These are phyloP conservation scores for Rhypophila decipiens DNA, from an alignment of 495 filamentous ascomycete genomes.

Conservation along the genomic window DNA sequence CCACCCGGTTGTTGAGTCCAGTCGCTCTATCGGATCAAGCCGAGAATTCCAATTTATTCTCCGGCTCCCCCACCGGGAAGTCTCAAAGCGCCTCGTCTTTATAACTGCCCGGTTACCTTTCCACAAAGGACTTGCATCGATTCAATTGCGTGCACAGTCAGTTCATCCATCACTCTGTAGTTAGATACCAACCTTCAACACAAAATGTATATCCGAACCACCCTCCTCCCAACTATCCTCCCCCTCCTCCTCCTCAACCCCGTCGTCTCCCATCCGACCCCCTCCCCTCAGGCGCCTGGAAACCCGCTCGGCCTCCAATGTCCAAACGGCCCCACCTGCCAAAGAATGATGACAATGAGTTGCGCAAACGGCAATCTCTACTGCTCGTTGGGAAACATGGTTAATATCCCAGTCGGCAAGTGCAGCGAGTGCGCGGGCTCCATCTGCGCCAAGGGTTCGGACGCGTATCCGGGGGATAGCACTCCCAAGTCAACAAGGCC, in stretches of 20 bases:
- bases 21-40: not conserved
- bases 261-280: not conserved
- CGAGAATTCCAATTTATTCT: not conserved
- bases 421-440: not conserved
- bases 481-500: not conserved
- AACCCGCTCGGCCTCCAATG: not conserved
- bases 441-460: not conserved
- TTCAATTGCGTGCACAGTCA: not conserved
- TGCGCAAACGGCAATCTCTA: not conserved
- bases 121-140: not conserved
- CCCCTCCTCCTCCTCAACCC: not conserved
- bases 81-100: not conserved
- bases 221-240: not conserved
- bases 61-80: not conserved
- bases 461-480: not conserved
- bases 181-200: not conserved
- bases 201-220: not conserved
- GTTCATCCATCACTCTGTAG: not conserved
- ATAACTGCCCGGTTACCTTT: not conserved
- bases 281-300: not conserved
- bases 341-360: not conserved
- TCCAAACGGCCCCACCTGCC: not conserved
- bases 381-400: not conserved
- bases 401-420: not conserved
- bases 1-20: not conserved